phyloP scores from a whole-genome alignment of 2,329 filamentous ascomycete genomes.

The Phialemoniopsis sp. region DNA sequence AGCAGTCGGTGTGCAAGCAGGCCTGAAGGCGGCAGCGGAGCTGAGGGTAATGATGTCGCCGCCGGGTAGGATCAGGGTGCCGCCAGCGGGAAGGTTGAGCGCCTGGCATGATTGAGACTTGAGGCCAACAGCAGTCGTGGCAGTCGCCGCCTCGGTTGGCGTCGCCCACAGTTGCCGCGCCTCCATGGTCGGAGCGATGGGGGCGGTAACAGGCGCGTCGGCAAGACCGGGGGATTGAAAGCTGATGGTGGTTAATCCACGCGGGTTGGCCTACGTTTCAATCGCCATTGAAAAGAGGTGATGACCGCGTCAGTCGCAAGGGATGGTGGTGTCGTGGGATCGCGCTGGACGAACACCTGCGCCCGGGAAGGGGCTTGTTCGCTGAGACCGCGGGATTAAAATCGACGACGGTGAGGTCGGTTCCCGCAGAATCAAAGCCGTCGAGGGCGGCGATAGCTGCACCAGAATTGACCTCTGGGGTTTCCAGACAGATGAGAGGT shows the following conservation, averaged over 20 bases:
- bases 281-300: not conserved
- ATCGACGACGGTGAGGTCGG: too few relatives aligned
- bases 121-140: constrained; percentile 15
- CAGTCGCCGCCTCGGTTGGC: constrained; percentile 13
- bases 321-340: constrained; percentile 1
- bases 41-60: constrained; percentile 55
- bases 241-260: not conserved
- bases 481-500: too few relatives aligned
- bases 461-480: too few relatives aligned
- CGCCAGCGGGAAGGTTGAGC: constrained; percentile 36
- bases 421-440: too few relatives aligned
- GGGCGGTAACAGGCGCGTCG: constrained; percentile 4
- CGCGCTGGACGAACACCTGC: not conserved
- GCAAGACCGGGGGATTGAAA: constrained; percentile 1
- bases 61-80: constrained; percentile 44
- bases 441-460: too few relatives aligned
- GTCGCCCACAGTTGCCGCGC: constrained; percentile 10
- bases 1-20: constrained; percentile 43
- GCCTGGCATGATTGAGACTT: constrained; percentile 27
- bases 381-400: too few relatives aligned
- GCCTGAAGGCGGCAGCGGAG: constrained; percentile 55
- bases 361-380: too few relatives aligned
- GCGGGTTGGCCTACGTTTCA: not conserved
- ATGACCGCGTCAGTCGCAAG: not conserved
- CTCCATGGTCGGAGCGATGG: constrained; percentile 10